Evolutionary conservation across 495 filamentous ascomycete genomes (phyloP).

Genomic region (Talaromyces ruber): DNA sequence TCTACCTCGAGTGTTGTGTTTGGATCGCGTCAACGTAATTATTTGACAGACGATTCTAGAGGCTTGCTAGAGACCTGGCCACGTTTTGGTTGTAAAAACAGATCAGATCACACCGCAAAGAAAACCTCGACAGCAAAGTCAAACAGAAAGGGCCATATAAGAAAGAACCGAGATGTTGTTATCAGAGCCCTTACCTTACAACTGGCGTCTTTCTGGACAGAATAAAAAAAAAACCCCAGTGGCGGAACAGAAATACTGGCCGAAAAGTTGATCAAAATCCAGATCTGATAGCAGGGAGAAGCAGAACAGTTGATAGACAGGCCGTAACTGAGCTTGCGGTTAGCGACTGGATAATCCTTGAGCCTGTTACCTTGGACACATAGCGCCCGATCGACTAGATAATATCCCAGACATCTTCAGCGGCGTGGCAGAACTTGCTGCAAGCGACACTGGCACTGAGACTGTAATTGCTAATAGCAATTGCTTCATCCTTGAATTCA

Average conservation of each 20-base stretch:
- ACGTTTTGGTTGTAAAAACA: conserved; percentile 82
- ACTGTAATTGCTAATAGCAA: conserved; percentile 96
- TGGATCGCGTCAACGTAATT: background rate
- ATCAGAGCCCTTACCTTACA: conserved; percentile 30
- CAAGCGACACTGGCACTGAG: conserved; percentile 94
- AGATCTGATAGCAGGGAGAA: background rate
- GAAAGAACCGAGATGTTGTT: conserved; percentile 40
- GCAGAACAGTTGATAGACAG: background rate
- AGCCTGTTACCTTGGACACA: background rate
- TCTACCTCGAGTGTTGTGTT: background rate
- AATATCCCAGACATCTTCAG: conserved; percentile 93
- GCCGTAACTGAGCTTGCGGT: background rate
- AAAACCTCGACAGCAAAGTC: conserved; percentile 29
- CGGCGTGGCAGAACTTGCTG: conserved; percentile 98
- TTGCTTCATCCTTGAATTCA: conserved; percentile 87
- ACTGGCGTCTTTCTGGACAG: conserved; percentile 15
- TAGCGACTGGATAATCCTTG: background rate
- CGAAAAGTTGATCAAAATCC: background rate
- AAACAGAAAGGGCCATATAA: conserved; percentile 11
- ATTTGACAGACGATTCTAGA: background rate
- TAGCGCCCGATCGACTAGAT: conserved; percentile 41
- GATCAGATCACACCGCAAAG: conserved; percentile 45
- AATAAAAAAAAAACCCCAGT: background rate
- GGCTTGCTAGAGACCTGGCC: conserved; percentile 48
- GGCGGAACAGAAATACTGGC: background rate